phyloP scores from a whole-genome alignment of 805 yeast species.

The Candida fluviatilis region DNA sequence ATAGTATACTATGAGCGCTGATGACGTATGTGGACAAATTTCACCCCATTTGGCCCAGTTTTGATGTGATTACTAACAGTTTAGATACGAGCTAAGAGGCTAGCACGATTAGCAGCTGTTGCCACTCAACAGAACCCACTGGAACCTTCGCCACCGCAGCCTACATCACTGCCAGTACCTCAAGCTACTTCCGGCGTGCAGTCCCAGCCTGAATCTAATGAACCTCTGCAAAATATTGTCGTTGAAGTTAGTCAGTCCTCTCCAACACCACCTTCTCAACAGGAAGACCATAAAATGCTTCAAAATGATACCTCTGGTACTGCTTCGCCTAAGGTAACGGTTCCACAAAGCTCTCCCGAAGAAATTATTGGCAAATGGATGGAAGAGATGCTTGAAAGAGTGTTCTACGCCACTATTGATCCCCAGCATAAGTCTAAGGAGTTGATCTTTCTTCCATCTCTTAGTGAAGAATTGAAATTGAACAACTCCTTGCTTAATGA shows the following conservation, averaged over 20 bases:
- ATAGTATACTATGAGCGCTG: constrained; percentile 8
- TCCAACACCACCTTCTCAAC: no score
- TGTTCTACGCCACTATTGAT: constrained; percentile 33
- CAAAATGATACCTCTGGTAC: background rate
- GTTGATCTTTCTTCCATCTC: constrained; percentile 19
- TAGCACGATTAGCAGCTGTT: constrained; percentile 39
- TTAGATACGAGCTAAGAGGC: constrained; percentile 47
- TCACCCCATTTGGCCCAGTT: background rate
- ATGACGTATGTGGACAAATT: constrained; percentile 12
- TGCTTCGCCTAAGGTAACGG: background rate
- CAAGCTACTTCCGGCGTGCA: no score
- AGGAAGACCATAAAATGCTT: no score
- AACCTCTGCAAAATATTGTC: background rate
- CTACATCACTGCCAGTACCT: no score
- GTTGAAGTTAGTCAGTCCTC: no score
- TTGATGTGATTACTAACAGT: constrained; percentile 2
- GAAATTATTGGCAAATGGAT: constrained; percentile 38
- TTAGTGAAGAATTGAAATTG: constrained; percentile 19
- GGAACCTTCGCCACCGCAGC: background rate
- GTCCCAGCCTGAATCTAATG: no score
- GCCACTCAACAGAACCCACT: background rate
- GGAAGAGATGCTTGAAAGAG: constrained; percentile 27
- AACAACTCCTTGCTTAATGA: constrained; percentile 15
- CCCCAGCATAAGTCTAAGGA: constrained; percentile 11
- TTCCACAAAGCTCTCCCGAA: constrained; percentile 6